Evolutionary conservation across 192 early-diverging fungal genomes (phyloP), one percentile per base, ranked within the genome.

Genomic region (Podila minutissima): DNA sequence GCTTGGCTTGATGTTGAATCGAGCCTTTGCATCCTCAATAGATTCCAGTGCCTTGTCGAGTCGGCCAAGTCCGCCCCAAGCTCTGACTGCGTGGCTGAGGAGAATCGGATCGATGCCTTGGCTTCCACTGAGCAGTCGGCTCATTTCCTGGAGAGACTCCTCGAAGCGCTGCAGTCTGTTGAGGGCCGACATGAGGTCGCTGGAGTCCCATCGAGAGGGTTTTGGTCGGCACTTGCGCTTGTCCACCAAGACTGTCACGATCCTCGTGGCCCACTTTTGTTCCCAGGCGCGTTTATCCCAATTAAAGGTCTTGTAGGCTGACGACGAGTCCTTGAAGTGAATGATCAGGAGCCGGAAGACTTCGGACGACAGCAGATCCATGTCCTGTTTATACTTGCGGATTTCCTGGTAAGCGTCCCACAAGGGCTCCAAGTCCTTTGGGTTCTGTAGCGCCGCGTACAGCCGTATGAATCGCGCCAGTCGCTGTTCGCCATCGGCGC

Each of bases 101-200:
- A 81, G 29, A 38, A 81, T 81, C 20, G 77, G 66, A 22, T 81
- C 77, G 20, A 68, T 5, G 28, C 17, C 35, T 67, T 60, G 29
- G 11, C 17, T 2, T 64, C 22, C 33, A n/a, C 4, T 17, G 24
- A 61, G 17, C 2, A 66, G 24, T n/a, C 51, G 60, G n/a, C 73
- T 57, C 11, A 81, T 46, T 26, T 73, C 77, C 17, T 69, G 22
- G 0, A 81, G n/a, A 12, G 66, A 32, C 33, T 81, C 77, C n/a
- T 69, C 62, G 17, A 69, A 69, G 12, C 77, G 77, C 19, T 35
- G 55, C 7, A 73, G 26, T 20, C 67, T 60, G 59, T 81, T 81
- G 17, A 81, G 37, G 20, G 71, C 77, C 0, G 71, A 72, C 71
- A 81, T 64, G 20, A 81, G 29, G 28, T 81, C 71, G 62, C 77